Evolutionary conservation across 805 yeast genomes (phyloP).

Genomic region (Teunomyces atbi): DNA sequence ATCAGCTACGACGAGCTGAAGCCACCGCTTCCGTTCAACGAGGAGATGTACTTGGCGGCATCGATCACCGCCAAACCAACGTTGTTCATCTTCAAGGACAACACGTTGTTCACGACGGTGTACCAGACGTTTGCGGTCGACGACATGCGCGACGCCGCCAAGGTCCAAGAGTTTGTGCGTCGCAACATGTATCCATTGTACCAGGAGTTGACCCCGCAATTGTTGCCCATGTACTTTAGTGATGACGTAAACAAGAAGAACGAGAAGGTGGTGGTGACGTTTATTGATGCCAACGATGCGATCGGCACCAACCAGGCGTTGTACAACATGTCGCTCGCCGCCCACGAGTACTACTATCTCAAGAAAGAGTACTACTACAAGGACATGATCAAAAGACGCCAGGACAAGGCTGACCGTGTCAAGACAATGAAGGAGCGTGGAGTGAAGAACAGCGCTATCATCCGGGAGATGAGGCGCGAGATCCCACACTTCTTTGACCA

Average conservation of each 20-base stretch:
- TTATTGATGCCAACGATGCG: constrained; percentile 43
- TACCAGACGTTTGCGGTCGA: constrained; percentile 63
- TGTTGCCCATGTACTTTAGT: constrained; percentile 36
- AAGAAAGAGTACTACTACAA: constrained; percentile 43
- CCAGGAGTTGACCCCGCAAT: constrained; percentile 47
- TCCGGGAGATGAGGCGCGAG: constrained; percentile 47
- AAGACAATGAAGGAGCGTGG: constrained; percentile 36
- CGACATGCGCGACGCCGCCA: constrained; percentile 53
- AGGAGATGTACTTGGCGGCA: constrained; percentile 48
- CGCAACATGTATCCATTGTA: constrained; percentile 51
- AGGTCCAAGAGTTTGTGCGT: constrained; percentile 50
- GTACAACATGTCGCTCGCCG: constrained; percentile 42
- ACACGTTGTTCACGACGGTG: constrained; percentile 49
- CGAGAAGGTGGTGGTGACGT: constrained; percentile 49
- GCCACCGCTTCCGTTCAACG: constrained; percentile 36
- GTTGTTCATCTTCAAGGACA: constrained; percentile 57
- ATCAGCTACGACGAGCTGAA: constrained; percentile 43
- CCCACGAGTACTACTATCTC: constrained; percentile 48
- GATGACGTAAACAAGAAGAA: constrained; percentile 19
- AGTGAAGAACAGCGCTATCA: constrained; percentile 39
- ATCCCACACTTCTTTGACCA: constrained; percentile 48
- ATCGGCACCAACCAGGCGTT: constrained; percentile 30
- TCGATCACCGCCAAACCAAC: constrained; percentile 63
- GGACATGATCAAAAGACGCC: constrained; percentile 23
- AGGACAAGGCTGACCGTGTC: constrained; percentile 44